Base-by-base conservation (phyloP, 768 basidiomycete species). In the Vishniacozyma victoriae region DNA sequence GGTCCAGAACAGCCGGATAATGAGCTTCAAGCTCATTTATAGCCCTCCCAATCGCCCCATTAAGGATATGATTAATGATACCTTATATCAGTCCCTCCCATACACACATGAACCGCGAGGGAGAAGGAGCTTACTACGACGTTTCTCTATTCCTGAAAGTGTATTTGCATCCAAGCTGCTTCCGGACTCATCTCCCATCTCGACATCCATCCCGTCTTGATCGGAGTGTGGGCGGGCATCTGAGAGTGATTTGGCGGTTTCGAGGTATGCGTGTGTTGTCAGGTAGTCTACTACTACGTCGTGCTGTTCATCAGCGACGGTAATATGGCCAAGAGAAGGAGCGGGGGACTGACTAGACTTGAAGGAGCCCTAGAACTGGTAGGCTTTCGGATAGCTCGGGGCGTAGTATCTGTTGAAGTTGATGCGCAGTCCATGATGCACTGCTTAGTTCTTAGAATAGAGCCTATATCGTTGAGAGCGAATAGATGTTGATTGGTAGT, bases 21-120 rank as follows among this genome's bases (percentile, higher is more conserved):
- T 89, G 77, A 20, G 73, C 69, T 53, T 87, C 78, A 33, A 93
- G 75, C 15, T 84, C 74, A 2, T 73, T 75, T 13, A 78, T 81
- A 2, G 89, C 87, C 22, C 82, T 79, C 45, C 82, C 79, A 29
- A 92, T 79, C n/a, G 77, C 78, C 13, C 91, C 91, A 1, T 78
- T 78, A 7, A 92, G 78, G 20, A 93, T 83, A 55, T 78, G 74
- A 35, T 70, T 74, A 46, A 82, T 78, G 40, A 92, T 85, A 36
- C 80, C 91, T 95, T 12, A 11, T 4, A 19, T 33, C 45, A 46
- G 25, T 20, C 6, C 13, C 26, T 13, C 20, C 6, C 20, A 41
- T 48, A 42, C 29, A 9, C 29, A 9, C 9, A n/a, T 33, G 29
- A 33, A 9, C 9, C 9, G 29, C 29, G 29, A 33, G 9, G n/a